Conservation (phyloP, 179 eudicot genomes). For the Nepenthes alata region DNA sequence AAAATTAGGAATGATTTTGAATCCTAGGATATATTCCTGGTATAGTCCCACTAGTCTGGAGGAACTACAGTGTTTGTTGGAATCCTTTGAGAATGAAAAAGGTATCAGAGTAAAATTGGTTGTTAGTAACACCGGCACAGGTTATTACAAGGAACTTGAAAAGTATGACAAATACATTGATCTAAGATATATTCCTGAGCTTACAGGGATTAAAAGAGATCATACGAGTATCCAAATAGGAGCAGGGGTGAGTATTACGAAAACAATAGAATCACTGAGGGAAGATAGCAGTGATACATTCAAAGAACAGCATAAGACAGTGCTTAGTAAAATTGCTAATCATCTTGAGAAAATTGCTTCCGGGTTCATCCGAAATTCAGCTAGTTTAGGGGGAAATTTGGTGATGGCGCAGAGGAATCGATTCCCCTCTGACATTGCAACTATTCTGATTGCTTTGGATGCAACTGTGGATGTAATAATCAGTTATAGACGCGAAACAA, state of each 20-base stretch:
- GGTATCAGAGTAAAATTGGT: conserved; percentile 37
- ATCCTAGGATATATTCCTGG: conserved; percentile 50
- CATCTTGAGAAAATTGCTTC: conserved; percentile 87
- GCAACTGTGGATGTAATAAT: conserved; percentile 40
- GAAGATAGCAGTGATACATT: conserved; percentile 15
- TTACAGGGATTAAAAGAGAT: conserved; percentile 39
- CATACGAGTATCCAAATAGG: conserved; percentile 48
- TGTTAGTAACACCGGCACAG: conserved; percentile 69
- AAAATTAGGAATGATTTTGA: conserved; percentile 23
- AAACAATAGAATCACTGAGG: conserved; percentile 42
- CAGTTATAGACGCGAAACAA: conserved; percentile 25
- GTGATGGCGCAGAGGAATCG: conserved; percentile 68
- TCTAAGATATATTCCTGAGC: conserved; percentile 64
- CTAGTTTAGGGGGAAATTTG: conserved; percentile 86
- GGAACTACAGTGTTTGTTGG: conserved; percentile 47
- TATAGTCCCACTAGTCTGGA: conserved; percentile 39
- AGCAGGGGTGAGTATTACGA: conserved; percentile 66
- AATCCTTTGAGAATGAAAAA: conserved; percentile 13
- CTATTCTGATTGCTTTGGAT: conserved; percentile 60
- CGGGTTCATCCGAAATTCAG: conserved; percentile 59
- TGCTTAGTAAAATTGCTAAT: conserved; percentile 45
- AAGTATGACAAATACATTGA: conserved; percentile 51
- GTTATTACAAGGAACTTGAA: conserved; percentile 68
- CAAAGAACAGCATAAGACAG: conserved; percentile 11
- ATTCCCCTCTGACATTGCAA: conserved; percentile 86